A percentile compares a stretch with the other conserved stretches of the same genome.
Conservation (phyloP, 192 early-diverging fungal species). For the Entomortierella lignicola region DNA sequence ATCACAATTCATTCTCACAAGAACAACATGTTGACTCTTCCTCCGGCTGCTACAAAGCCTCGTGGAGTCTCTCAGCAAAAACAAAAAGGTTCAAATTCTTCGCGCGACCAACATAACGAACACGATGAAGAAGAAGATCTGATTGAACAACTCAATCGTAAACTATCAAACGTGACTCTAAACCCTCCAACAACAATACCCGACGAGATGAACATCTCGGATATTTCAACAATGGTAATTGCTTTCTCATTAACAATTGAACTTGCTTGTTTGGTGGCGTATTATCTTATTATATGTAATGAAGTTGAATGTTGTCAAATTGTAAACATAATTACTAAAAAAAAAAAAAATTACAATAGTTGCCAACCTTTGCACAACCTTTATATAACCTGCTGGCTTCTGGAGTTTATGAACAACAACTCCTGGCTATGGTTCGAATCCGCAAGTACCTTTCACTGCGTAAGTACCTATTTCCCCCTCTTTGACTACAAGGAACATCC, state of each 20-base stretch:
- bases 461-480: constrained; percentile 5
- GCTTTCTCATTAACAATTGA: background rate
- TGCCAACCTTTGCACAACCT: constrained; percentile 50
- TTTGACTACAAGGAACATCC: background rate
- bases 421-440: constrained; percentile 50
- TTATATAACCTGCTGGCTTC: constrained; percentile 49
- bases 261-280: background rate
- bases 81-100: constrained; percentile 35
- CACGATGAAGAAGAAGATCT: constrained; percentile 50
- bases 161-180: constrained; percentile 49
- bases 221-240: constrained; percentile 54
- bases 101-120: constrained; percentile 23
- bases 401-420: constrained; percentile 45
- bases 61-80: constrained; percentile 39
- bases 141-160: constrained; percentile 52
- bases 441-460: constrained; percentile 53
- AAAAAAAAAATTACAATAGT: too few species aligned
- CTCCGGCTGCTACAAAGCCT: constrained; percentile 22
- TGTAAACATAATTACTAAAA: too few species aligned
- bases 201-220: constrained; percentile 50
- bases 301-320: too few species aligned
- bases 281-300: too few species aligned
- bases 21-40: constrained; percentile 14
- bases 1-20: background rate
- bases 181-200: constrained; percentile 43